Conservation (phyloP, 352 stramenopile species). For the Pelagophyceae sp. region DNA sequence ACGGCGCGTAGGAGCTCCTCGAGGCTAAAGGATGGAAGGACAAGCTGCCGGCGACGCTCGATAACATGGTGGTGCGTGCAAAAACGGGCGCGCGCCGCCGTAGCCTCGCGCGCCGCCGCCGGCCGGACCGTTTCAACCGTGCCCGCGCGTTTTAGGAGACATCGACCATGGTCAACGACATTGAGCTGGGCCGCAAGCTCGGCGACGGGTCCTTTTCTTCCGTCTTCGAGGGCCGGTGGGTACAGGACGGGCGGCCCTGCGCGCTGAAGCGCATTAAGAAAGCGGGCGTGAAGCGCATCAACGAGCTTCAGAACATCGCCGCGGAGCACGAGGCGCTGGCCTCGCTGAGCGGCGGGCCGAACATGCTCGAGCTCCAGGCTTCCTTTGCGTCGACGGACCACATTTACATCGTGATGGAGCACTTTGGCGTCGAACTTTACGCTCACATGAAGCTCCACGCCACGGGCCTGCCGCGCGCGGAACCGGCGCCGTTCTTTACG, state of each 20-base stretch:
- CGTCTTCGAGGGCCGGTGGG: neutral
- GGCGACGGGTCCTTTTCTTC: neutral
- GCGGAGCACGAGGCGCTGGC: slow-evolving; percentile 6
- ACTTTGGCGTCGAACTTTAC: slow-evolving; percentile 5
- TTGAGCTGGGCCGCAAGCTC: neutral
- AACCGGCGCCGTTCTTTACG: too few species aligned
- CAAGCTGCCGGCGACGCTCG: neutral
- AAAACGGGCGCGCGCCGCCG: too few species aligned
- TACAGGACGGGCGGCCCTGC: neutral
- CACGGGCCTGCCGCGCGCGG: neutral
- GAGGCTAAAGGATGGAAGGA: neutral
- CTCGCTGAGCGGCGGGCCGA: neutral
- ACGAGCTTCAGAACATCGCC: slow-evolving; percentile 5
- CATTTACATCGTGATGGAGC: slow-evolving; percentile 16
- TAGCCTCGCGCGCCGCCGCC: too few species aligned
- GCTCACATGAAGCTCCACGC: neutral
- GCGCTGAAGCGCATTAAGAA: slow-evolving; percentile 10
- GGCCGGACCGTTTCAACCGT: too few species aligned
- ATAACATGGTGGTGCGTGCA: neutral
- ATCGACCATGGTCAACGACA: neutral
- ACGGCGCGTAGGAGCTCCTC: neutral
- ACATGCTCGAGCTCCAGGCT: neutral
- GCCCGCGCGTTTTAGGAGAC: neutral
- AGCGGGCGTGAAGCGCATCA: neutral
- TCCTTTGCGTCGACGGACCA: neutral